These are phyloP conservation scores for Podospora comata DNA, from an alignment of 495 filamentous ascomycete genomes.

Conservation along the genomic window DNA sequence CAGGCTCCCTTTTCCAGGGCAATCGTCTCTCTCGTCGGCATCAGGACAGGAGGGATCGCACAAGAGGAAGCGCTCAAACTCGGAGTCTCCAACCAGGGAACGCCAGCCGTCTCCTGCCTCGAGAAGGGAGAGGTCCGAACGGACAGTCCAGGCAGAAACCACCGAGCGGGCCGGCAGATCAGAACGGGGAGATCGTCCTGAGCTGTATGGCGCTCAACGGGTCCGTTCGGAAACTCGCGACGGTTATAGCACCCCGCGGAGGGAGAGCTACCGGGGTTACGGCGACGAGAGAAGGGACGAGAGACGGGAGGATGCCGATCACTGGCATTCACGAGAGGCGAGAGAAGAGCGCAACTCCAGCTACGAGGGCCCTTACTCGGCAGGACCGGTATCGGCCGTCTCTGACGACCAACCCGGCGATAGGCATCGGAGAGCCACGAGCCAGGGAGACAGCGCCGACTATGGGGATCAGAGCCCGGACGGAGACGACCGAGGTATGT, in stretches of 20 bases:
- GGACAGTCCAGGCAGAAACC: slow-evolving; percentile 11
- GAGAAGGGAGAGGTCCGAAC: slow-evolving; percentile 21
- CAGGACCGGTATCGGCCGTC: slow-evolving; percentile 39
- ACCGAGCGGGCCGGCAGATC: slow-evolving; percentile 6
- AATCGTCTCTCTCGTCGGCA: slow-evolving; percentile 27
- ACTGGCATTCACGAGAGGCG: slow-evolving; percentile 44
- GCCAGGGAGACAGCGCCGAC: slow-evolving; percentile 41
- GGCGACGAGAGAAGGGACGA: slow-evolving; percentile 32
- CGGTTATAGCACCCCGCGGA: slow-evolving; percentile 37
- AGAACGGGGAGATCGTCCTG: slow-evolving; percentile 26
- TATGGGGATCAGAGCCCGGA: slow-evolving; percentile 50
- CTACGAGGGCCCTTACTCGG: slow-evolving; percentile 42
- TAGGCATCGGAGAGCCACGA: slow-evolving; percentile 36
- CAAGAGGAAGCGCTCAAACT: slow-evolving; percentile 54
- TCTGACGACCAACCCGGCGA: slow-evolving; percentile 48
- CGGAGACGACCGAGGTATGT: slow-evolving; percentile 41
- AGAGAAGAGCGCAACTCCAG: slow-evolving; percentile 44
- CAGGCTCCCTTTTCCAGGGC: slow-evolving; percentile 35
- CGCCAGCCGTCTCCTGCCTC: slow-evolving; percentile 26
- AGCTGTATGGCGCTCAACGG: slow-evolving; percentile 30
- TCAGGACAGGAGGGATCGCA: slow-evolving; percentile 42
- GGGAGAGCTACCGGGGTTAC: slow-evolving; percentile 38
- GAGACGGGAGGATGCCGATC: slow-evolving; percentile 39
- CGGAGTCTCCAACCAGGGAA: slow-evolving; percentile 41
- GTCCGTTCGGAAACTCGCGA: slow-evolving; percentile 42